Conservation (phyloP, 805 yeast species). For the Ascoidea asiatica region DNA sequence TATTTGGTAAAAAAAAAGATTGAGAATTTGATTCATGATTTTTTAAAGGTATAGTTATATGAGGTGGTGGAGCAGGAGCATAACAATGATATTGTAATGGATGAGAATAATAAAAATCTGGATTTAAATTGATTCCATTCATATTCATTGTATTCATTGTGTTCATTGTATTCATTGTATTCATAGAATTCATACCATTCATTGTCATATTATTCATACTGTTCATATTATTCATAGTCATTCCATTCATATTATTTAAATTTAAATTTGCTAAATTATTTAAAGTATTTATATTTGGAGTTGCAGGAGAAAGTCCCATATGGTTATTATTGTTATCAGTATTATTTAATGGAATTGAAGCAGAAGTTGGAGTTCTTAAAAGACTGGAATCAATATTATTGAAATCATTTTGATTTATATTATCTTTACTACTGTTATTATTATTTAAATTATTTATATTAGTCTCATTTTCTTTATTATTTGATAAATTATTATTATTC, state of each 20-base stretch:
- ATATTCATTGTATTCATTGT: too few relatives aligned
- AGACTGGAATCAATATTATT: neutral
- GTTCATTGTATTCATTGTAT: too few relatives aligned
- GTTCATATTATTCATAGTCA: too few relatives aligned
- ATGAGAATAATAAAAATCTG: constrained; percentile 13
- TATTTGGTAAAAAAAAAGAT: constrained; percentile 58
- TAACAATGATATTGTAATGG: constrained; percentile 76
- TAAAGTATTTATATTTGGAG: constrained; percentile 1
- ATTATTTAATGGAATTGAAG: neutral
- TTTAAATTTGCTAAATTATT: constrained; percentile 15
- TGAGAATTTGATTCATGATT: constrained; percentile 62
- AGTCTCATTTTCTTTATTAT: neutral
- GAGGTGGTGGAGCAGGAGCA: constrained; percentile 82
- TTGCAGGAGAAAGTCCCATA: neutral
- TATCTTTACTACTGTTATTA: neutral
- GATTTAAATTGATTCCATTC: too few relatives aligned
- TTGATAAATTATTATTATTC: neutral
- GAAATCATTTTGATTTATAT: neutral
- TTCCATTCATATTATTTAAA: too few relatives aligned
- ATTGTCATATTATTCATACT: too few relatives aligned
- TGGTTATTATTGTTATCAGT: too few relatives aligned
- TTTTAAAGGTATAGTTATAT: constrained; percentile 40
- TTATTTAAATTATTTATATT: too few relatives aligned
- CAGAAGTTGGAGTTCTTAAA: neutral
- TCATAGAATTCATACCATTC: too few relatives aligned